Evolutionary conservation across 2,329 filamentous ascomycete species (phyloP).

Genomic region (Cryphonectria nitschkei): DNA sequence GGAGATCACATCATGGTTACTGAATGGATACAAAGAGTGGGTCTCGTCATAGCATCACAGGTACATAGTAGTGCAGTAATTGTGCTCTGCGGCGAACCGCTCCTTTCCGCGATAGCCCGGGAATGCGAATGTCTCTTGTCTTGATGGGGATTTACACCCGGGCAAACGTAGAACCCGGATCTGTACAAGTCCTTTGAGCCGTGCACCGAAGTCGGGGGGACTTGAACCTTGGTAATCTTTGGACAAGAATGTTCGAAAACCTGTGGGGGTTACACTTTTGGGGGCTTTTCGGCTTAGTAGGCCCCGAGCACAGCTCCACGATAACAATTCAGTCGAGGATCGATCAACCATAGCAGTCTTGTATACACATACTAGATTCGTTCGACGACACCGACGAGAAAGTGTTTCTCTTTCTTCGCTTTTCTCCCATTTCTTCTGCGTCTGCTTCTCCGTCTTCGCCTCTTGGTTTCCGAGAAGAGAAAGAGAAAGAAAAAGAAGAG

Average conservation of each 20-base stretch:
- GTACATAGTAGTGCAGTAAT: no score
- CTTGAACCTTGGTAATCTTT: no score
- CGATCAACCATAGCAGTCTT: no score
- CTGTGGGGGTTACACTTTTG: background rate
- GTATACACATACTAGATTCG: background rate
- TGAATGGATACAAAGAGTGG: slow-evolving; percentile 8
- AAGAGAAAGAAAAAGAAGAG: background rate
- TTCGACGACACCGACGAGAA: background rate
- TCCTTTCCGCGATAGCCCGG: no score
- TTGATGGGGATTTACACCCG: background rate
- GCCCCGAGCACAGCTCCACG: background rate
- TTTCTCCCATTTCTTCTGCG: background rate
- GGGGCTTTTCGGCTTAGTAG: background rate
- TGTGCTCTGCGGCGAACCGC: no score
- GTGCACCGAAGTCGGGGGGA: no score
- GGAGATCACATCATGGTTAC: slow-evolving; percentile 10
- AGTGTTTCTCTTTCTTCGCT: background rate
- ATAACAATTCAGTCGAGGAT: background rate
- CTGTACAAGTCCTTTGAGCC: background rate
- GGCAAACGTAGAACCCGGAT: background rate
- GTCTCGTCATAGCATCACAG: background rate
- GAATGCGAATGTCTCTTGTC: background rate
- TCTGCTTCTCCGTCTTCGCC: background rate
- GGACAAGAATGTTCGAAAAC: no score
- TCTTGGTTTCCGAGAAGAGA: no score